Conservation (phyloP, 176 grass and related monocot species). For the Rhynchospora pubera region DNA sequence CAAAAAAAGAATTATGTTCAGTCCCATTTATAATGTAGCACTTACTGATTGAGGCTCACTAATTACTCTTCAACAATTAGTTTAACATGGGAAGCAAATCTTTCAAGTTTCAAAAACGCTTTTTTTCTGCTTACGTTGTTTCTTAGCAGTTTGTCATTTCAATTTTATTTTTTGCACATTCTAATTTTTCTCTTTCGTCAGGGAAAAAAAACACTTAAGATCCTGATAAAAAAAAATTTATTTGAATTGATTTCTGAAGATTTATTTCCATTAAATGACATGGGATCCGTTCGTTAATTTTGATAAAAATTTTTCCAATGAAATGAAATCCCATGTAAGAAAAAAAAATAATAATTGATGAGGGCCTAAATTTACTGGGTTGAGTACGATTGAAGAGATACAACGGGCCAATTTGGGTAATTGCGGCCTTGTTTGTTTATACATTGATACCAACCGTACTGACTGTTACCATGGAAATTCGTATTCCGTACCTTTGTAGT, state of each 20-base stretch:
- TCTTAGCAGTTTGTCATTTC: neutral
- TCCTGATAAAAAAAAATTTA: neutral
- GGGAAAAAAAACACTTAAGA: neutral
- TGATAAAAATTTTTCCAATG: no score
- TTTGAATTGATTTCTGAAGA: neutral
- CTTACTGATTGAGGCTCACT: no score
- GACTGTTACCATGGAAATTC: neutral
- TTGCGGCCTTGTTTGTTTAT: neutral
- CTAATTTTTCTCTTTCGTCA: neutral
- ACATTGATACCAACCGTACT: neutral
- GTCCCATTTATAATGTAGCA: no score
- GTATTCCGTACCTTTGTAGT: conserved; percentile 87
- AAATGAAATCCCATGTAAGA: no score
- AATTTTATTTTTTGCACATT: neutral
- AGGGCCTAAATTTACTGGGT: neutral
- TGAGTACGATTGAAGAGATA: neutral
- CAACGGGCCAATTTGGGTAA: neutral
- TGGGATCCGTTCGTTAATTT: no score
- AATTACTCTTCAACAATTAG: neutral
- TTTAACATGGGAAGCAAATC: neutral
- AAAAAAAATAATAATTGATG: neutral
- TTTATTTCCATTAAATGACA: no score
- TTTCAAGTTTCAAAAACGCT: neutral
- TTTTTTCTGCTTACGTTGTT: neutral
- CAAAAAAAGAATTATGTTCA: no score